phyloP scores from a whole-genome alignment of 2,329 filamentous ascomycete species.

The Stachybotrys echinatus region DNA sequence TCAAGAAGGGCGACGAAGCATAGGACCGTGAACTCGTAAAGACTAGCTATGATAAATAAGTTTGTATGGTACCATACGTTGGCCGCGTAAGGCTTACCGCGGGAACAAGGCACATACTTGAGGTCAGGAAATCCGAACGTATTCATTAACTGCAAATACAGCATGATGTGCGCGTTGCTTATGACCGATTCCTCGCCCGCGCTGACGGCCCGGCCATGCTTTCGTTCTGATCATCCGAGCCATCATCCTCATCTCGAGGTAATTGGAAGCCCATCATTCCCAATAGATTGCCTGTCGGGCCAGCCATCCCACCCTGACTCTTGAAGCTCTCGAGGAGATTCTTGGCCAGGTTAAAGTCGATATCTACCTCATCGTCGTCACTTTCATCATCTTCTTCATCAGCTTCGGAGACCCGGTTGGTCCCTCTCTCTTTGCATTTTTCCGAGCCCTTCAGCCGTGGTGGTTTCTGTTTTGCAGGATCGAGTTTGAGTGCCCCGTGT shows the following conservation, averaged over 20 bases:
- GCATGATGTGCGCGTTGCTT: too few species aligned
- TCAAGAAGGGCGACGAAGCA: slow-evolving; percentile 12
- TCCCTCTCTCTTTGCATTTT: slow-evolving; percentile 11
- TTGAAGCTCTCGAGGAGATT: slow-evolving; percentile 93
- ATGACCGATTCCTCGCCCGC: slow-evolving; percentile 4
- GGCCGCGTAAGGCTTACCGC: too few species aligned
- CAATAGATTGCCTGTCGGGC: slow-evolving; percentile 83
- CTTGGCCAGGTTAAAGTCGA: slow-evolving; percentile 82
- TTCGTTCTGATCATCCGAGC: slow-evolving; percentile 18
- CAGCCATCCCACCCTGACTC: slow-evolving; percentile 77
- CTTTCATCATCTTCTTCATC: slow-evolving; percentile 44
- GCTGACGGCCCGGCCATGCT: slow-evolving; percentile 1
- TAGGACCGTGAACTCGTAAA: slow-evolving; percentile 9
- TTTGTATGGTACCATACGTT: too few species aligned
- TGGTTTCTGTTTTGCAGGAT: slow-evolving; percentile 27
- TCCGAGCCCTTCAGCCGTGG: slow-evolving; percentile 22
- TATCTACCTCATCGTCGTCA: slow-evolving; percentile 60
- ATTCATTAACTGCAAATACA: too few species aligned
- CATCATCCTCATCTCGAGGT: slow-evolving; percentile 70
- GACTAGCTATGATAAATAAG: background rate
- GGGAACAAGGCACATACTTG: too few species aligned
- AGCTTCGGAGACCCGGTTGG: slow-evolving; percentile 15
- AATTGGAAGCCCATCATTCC: slow-evolving; percentile 79
- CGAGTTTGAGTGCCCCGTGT: slow-evolving; percentile 59
- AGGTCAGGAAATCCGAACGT: too few species aligned